These are phyloP conservation scores for Nannochloropsis gaditana DNA, from an alignment of 108 stramenopile species.

Conservation along the genomic window DNA sequence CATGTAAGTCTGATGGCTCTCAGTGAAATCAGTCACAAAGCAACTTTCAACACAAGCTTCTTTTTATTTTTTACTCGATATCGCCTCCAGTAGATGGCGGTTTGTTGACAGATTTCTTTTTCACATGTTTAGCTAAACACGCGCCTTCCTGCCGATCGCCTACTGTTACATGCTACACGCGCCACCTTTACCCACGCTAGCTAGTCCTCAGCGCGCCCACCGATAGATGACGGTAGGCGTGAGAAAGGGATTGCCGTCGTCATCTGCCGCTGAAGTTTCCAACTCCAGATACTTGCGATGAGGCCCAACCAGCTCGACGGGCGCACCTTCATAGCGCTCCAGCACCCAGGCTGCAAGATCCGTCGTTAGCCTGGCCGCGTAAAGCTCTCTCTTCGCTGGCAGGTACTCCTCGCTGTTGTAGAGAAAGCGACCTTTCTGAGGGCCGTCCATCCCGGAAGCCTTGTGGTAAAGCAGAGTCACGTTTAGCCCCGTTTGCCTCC, in stretches of 20 bases:
- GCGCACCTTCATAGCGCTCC: conserved; percentile 38
- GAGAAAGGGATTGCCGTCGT: conserved; percentile 34
- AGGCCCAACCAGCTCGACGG: conserved; percentile 31
- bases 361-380: conserved; percentile 32
- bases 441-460: conserved; percentile 37
- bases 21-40: no score
- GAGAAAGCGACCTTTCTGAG: conserved; percentile 42
- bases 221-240: conserved; percentile 39
- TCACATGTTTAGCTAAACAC: no score
- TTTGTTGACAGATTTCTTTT: no score
- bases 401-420: conserved; percentile 37
- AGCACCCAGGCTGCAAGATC: conserved; percentile 34
- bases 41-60: no score
- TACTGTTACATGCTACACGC: no score
- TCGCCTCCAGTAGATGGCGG: no score
- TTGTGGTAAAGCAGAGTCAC: conserved; percentile 31
- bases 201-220: conserved; percentile 27
- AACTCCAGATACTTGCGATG: conserved; percentile 41
- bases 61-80: no score
- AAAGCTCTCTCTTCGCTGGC: conserved; percentile 23
- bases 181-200: no score
- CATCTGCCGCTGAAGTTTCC: conserved; percentile 39
- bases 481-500: conserved; percentile 25
- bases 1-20: no score
- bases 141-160: no score